A percentile compares a stretch with the other conserved stretches of the same genome.
Evolutionary conservation across 768 basidiomycete species (phyloP).

Genomic region (Chalciporus chontae): DNA sequence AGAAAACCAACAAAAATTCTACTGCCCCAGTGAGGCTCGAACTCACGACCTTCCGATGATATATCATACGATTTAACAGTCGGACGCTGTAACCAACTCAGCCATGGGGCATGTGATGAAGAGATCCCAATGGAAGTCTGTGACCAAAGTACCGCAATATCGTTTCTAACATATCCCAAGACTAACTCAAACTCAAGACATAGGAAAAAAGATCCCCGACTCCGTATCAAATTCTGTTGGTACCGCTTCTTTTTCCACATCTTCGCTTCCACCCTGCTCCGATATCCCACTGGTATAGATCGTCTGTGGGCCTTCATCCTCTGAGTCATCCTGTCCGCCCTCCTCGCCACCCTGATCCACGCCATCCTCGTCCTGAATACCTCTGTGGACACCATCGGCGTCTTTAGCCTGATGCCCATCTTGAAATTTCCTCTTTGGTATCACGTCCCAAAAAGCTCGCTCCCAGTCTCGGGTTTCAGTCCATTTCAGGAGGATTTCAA

Average conservation of each 20-base stretch:
- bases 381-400: conserved; percentile 16
- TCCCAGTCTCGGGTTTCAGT: conserved; percentile 86
- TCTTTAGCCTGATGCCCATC: conserved; percentile 18
- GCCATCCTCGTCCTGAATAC: neutral
- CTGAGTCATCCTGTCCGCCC: neutral
- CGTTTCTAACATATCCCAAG: too few relatives aligned
- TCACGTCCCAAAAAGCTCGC: conserved; percentile 79
- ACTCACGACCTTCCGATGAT: conserved; percentile 50
- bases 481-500: conserved; percentile 91
- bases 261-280: neutral
- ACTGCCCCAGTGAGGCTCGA: conserved; percentile 52
- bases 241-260: neutral
- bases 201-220: neutral
- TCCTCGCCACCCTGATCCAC: neutral
- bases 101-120: conserved; percentile 41
- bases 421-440: conserved; percentile 89
- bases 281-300: neutral
- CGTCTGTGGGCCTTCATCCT: neutral
- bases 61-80: conserved; percentile 33
- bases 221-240: neutral
- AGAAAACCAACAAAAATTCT: conserved; percentile 4
- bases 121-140: too few relatives aligned
- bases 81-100: conserved; percentile 51
- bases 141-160: too few relatives aligned
- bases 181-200: neutral